These are phyloP conservation scores for Lachnellula willkommii DNA, from an alignment of 2,329 filamentous ascomycete species.

Conservation along the genomic window DNA sequence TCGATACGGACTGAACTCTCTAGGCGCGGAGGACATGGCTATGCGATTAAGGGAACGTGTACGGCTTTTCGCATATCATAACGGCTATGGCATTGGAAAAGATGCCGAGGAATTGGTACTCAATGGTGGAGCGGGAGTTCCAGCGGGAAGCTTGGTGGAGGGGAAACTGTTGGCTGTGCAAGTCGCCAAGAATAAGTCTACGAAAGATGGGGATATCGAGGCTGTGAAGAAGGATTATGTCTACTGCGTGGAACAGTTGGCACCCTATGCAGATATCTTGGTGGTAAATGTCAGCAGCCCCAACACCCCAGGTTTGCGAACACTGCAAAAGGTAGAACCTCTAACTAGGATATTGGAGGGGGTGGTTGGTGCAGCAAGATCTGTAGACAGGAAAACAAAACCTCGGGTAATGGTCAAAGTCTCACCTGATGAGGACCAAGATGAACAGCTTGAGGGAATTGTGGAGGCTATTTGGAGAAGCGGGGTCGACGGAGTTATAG, in stretches of 20 bases:
- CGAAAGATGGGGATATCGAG: conserved; percentile 75
- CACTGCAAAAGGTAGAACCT: conserved; percentile 78
- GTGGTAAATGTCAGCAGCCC: conserved; percentile 97
- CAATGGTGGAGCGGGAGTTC: conserved; percentile 70
- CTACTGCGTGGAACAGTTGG: conserved; percentile 79
- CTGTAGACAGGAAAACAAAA: conserved; percentile 63
- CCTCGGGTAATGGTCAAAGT: conserved; percentile 96
- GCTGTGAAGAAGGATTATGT: conserved; percentile 80
- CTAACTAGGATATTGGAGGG: conserved; percentile 74
- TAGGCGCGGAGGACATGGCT: conserved; percentile 83
- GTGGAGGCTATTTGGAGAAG: conserved; percentile 77
- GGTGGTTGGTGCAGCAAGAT: conserved; percentile 73
- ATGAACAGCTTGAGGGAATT: conserved; percentile 80
- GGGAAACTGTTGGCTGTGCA: conserved; percentile 85
- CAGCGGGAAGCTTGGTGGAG: conserved; percentile 70
- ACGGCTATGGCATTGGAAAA: conserved; percentile 60
- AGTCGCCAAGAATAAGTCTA: conserved; percentile 94
- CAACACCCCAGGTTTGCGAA: conserved; percentile 86
- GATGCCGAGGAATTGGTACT: conserved; percentile 67
- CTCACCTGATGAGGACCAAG: conserved; percentile 86
- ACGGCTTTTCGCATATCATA: conserved; percentile 65
- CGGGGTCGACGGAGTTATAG: conserved; percentile 91
- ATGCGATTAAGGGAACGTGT: conserved; percentile 71
- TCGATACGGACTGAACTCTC: conserved; percentile 89
- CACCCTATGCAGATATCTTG: conserved; percentile 87